Base-by-base conservation (phyloP, 2,329 filamentous ascomycete genomes). In the Fusarium oxysporum region DNA sequence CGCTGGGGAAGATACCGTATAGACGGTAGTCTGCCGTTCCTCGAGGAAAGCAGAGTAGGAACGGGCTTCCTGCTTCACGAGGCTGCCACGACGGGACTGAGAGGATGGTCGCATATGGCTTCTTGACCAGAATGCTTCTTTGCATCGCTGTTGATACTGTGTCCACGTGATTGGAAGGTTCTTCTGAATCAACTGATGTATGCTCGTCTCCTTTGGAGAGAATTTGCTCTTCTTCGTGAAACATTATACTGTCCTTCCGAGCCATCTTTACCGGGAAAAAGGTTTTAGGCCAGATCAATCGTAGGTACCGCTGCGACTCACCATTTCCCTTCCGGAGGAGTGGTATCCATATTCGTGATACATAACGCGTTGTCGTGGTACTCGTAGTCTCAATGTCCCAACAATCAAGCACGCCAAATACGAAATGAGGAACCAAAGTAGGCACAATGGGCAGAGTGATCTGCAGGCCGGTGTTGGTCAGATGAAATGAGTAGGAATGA, bases 121-220 rank as follows among this genome's bases (percentile, higher is more conserved):
- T 53, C 25, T 54, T 54, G 0, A 54, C 5, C 1, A 54, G 5
- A 13, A 54, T 38, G 2, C 10, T 38, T 8, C 2, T 17, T 38
- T 38, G 23, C 25, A 54, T 37, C 1, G 19, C 14, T 1, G 0
- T 6, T 1, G 50, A 54, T 17, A 54, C 14, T n/a, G 19, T 21
- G 2, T 38, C 23, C 19, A n/a, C 14, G 7, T 38, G 19, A 9
- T 28, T 14, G 8, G 48, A 51, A 8, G 8, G 1, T 11, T 10
- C 4, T 3, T 25, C 16, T 11, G 32, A 11, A 11, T 5, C 17
- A 6, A 7, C 9, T 6, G 30, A 7, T 33, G 4, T 1, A 33
- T 32, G 13, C 14, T n/a, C 6, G 8, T 32, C 44, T 13, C 3
- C 25, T 21, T 5, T 10, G 7, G 11, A 19, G 17, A 17, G 9